Conservation (phyloP, 805 yeast species). For the Isabelozyma pseudorhagii region DNA sequence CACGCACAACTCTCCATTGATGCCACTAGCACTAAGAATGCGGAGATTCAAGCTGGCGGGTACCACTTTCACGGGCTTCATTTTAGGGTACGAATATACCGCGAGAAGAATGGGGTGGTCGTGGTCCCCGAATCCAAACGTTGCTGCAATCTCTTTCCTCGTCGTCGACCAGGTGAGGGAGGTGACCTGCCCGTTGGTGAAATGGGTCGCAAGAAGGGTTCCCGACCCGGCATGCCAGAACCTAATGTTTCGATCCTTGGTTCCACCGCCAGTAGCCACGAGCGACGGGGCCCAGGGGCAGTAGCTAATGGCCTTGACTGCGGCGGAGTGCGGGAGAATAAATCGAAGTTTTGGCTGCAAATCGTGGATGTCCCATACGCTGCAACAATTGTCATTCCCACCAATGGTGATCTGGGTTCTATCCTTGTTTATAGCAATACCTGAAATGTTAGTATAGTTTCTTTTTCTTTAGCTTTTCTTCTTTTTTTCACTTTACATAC, state of each 20-base stretch:
- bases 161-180: slow-evolving; percentile 72
- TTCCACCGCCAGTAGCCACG: slow-evolving; percentile 90
- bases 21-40: slow-evolving; percentile 58
- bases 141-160: slow-evolving; percentile 64
- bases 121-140: slow-evolving; percentile 74
- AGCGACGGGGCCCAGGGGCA: slow-evolving; percentile 87
- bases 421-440: slow-evolving; percentile 57
- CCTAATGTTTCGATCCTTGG: slow-evolving; percentile 71
- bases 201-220: slow-evolving; percentile 53
- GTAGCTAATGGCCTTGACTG: slow-evolving; percentile 84
- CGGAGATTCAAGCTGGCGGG: slow-evolving; percentile 51
- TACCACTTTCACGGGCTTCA: slow-evolving; percentile 48
- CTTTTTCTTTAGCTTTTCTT: too few species aligned
- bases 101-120: slow-evolving; percentile 51
- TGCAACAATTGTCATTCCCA: slow-evolving; percentile 77
- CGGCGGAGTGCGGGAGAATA: slow-evolving; percentile 69
- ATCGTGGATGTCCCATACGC: slow-evolving; percentile 65
- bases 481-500: slow-evolving; percentile 14
- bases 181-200: slow-evolving; percentile 74
- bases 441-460: slow-evolving; percentile 18
- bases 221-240: slow-evolving; percentile 89
- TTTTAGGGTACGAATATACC: slow-evolving; percentile 66
- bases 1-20: slow-evolving; percentile 48
- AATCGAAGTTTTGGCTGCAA: slow-evolving; percentile 43
- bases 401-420: slow-evolving; percentile 69